Percentiles rank a stretch among this genome's conserved stretches.
Evolutionary conservation across 495 filamentous ascomycete genomes (phyloP).

Genomic region (Clohesyomyces aquaticus): DNA sequence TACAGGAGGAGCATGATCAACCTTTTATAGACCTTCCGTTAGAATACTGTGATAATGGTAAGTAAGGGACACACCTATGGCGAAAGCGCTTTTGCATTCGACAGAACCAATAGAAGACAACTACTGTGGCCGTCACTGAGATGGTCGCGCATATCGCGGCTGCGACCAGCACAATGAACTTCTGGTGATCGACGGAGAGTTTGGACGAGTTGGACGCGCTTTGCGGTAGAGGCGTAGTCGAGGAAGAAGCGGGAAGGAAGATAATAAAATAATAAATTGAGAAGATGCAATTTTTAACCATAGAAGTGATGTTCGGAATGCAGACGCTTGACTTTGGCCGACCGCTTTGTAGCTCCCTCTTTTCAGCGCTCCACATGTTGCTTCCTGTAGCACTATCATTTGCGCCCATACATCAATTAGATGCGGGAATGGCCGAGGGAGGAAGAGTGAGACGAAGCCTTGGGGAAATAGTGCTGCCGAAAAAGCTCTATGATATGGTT

Average conservation of each 20-base stretch:
- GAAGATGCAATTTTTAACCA: background rate
- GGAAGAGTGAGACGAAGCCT: background rate
- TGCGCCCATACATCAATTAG: background rate
- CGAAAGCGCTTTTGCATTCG: slow-evolving; percentile 74
- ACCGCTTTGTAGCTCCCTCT: background rate
- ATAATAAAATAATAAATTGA: background rate
- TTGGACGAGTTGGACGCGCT: slow-evolving; percentile 12
- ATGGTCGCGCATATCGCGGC: slow-evolving; percentile 50
- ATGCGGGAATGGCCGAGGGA: too few species aligned
- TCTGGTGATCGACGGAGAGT: slow-evolving; percentile 30
- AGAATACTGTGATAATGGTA: too few species aligned
- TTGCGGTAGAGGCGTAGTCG: slow-evolving; percentile 4
- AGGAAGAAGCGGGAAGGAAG: background rate
- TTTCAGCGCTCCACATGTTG: slow-evolving; percentile 11
- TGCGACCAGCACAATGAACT: slow-evolving; percentile 39
- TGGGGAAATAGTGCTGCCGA: background rate
- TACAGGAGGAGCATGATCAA: slow-evolving; percentile 62
- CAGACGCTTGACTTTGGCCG: slow-evolving; percentile 1
- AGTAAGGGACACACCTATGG: slow-evolving; percentile 71
- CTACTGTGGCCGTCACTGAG: slow-evolving; percentile 57
- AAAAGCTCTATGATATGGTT: too few species aligned
- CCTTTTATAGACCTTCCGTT: too few species aligned
- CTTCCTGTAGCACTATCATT: background rate
- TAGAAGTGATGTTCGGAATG: background rate
- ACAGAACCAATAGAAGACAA: slow-evolving; percentile 71